These are phyloP conservation scores for Scedosporium apiospermum DNA, from an alignment of 2,329 filamentous ascomycete genomes.

Conservation along the genomic window DNA sequence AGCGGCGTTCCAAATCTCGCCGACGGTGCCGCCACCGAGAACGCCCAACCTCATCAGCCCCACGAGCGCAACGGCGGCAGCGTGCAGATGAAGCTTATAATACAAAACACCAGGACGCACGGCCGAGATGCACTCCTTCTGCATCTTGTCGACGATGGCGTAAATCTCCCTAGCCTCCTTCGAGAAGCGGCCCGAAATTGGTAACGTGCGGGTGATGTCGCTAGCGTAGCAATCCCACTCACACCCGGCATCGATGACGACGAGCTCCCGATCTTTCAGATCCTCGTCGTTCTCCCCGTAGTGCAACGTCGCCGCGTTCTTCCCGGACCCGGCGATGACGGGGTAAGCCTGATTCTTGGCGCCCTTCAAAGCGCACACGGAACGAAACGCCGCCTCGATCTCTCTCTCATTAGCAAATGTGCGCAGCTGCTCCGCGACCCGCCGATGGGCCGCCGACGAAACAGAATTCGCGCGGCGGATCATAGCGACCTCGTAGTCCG, in stretches of 20 bases:
- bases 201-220: slow-evolving; percentile 84
- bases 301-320: slow-evolving; percentile 78
- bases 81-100: slow-evolving; percentile 62
- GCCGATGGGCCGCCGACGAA: slow-evolving; percentile 66
- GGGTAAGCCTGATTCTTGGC: slow-evolving; percentile 76
- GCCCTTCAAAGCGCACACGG: slow-evolving; percentile 61
- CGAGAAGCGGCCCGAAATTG: slow-evolving; percentile 60
- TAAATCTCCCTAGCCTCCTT: slow-evolving; percentile 65
- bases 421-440: slow-evolving; percentile 56
- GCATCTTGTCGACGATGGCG: slow-evolving; percentile 71
- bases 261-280: slow-evolving; percentile 58
- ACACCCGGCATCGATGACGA: slow-evolving; percentile 80
- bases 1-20: slow-evolving; percentile 43
- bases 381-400: slow-evolving; percentile 68
- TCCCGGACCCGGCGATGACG: slow-evolving; percentile 76
- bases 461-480: slow-evolving; percentile 75
- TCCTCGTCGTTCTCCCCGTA: slow-evolving; percentile 73
- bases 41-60: slow-evolving; percentile 66
- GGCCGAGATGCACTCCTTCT: slow-evolving; percentile 59
- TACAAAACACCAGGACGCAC: slow-evolving; percentile 62
- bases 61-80: slow-evolving; percentile 61
- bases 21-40: slow-evolving; percentile 49
- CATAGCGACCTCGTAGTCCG: slow-evolving; percentile 73
- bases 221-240: slow-evolving; percentile 82
- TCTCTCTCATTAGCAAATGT: slow-evolving; percentile 68